Evolutionary conservation across 345 rosid species (phyloP).

Genomic region (Nephelium lappaceum): DNA sequence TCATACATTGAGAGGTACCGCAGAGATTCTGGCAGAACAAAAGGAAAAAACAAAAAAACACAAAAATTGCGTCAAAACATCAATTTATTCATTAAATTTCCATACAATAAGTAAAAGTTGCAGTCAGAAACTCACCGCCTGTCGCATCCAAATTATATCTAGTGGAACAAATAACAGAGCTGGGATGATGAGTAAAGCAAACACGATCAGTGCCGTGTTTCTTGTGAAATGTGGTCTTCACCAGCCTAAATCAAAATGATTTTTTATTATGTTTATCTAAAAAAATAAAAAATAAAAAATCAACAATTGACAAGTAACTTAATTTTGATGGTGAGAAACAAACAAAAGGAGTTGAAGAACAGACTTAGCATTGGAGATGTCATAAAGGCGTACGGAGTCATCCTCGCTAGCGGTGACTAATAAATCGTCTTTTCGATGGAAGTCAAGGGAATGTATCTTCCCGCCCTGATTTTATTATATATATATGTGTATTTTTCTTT

Average conservation of each 20-base stretch:
- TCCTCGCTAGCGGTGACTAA: constrained; percentile 93
- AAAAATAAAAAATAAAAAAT: background rate
- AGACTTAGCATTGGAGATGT: constrained; percentile 87
- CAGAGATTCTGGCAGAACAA: constrained; percentile 63
- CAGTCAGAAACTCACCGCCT: constrained; percentile 58
- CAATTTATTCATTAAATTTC: background rate
- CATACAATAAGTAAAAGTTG: too few relatives aligned
- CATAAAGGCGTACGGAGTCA: constrained; percentile 89
- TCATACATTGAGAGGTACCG: constrained; percentile 96
- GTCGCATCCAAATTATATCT: constrained; percentile 67
- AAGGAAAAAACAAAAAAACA: constrained; percentile 5
- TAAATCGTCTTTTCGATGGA: constrained; percentile 90
- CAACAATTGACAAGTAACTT: too few relatives aligned
- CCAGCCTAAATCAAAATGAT: too few relatives aligned
- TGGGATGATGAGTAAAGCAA: constrained; percentile 96
- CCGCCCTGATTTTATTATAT: constrained; percentile 56
- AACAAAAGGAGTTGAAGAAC: background rate
- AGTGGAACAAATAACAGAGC: constrained; percentile 93
- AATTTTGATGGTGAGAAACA: too few relatives aligned
- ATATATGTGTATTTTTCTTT: too few relatives aligned
- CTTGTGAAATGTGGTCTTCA: constrained; percentile 94
- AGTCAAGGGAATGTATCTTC: constrained; percentile 81
- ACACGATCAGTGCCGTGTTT: constrained; percentile 91
- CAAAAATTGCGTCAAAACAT: background rate
- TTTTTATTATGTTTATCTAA: too few relatives aligned